Percentiles rank a stretch among this genome's conserved stretches.
Evolutionary conservation across 2,329 filamentous ascomycete genomes (phyloP).

Genomic region (Fusarium palustre): DNA sequence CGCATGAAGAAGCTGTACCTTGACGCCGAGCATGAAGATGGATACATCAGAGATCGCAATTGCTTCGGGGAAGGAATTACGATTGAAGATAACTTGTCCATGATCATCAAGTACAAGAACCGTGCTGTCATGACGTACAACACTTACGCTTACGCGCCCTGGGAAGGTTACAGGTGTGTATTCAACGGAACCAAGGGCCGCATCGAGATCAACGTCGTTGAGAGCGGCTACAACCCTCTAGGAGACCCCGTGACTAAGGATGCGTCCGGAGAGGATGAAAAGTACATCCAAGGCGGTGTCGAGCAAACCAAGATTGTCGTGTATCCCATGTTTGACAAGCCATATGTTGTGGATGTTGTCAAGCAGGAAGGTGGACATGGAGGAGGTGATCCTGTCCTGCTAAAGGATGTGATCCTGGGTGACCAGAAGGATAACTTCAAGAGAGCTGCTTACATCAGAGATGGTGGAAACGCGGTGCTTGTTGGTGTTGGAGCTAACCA

Average conservation of each 20-base stretch:
- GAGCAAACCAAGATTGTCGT: slow-evolving; percentile 60
- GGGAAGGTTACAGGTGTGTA: slow-evolving; percentile 68
- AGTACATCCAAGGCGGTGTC: slow-evolving; percentile 42
- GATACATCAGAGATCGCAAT: slow-evolving; percentile 70
- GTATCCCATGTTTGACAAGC: slow-evolving; percentile 67
- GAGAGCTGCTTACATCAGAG: slow-evolving; percentile 67
- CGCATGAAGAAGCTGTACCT: slow-evolving; percentile 69
- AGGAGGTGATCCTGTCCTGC: slow-evolving; percentile 65
- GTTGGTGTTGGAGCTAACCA: slow-evolving; percentile 70
- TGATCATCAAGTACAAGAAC: slow-evolving; percentile 68
- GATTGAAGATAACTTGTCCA: slow-evolving; percentile 72
- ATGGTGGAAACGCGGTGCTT: slow-evolving; percentile 68
- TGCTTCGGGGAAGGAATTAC: slow-evolving; percentile 72
- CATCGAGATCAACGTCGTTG: slow-evolving; percentile 71
- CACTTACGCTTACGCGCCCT: slow-evolving; percentile 70
- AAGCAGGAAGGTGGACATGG: slow-evolving; percentile 68
- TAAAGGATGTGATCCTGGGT: slow-evolving; percentile 68
- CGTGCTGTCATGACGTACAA: slow-evolving; percentile 70
- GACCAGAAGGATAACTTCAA: slow-evolving; percentile 60
- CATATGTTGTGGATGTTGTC: slow-evolving; percentile 65
- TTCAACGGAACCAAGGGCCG: slow-evolving; percentile 70
- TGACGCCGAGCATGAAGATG: slow-evolving; percentile 72
- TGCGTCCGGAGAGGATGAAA: slow-evolving; percentile 54
- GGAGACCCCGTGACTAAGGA: slow-evolving; percentile 62
- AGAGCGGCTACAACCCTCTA: slow-evolving; percentile 70